Evolutionary conservation across 2,329 filamentous ascomycete genomes (phyloP).

Genomic region (Fusarium sp.): DNA sequence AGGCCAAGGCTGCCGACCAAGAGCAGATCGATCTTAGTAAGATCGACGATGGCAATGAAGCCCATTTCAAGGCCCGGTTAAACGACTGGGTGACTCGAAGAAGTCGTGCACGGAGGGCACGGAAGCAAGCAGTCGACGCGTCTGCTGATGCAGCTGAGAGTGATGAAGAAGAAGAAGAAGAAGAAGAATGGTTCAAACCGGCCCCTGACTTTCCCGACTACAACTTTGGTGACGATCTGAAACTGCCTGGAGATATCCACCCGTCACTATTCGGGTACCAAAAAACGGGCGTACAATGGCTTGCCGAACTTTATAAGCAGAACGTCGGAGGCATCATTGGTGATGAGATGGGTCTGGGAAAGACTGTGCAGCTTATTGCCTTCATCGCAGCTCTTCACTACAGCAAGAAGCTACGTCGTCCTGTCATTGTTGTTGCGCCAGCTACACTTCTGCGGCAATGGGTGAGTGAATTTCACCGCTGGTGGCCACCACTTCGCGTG

Average conservation of each 20-base stretch:
- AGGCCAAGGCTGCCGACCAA: conserved; percentile 47
- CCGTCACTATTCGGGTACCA: conserved; percentile 96
- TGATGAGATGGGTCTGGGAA: conserved; percentile 99
- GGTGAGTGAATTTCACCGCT: conserved; percentile 98
- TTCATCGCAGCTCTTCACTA: conserved; percentile 93
- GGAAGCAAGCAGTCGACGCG: conserved; percentile 49
- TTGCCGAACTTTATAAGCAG: conserved; percentile 90
- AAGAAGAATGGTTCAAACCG: conserved; percentile 81
- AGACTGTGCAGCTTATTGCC: conserved; percentile 78
- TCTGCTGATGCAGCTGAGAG: conserved; percentile 52
- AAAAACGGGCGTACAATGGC: conserved; percentile 95
- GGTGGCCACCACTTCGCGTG: conserved; percentile 99
- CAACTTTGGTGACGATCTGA: conserved; percentile 77
- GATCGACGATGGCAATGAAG: conserved; percentile 90
- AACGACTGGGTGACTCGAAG: conserved; percentile 74
- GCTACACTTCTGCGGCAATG: conserved; percentile 96
- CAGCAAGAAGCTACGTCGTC: conserved; percentile 83
- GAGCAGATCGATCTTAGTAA: conserved; percentile 60
- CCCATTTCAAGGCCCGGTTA: conserved; percentile 79
- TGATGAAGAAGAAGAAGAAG: conserved; percentile 54
- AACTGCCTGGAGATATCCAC: conserved; percentile 90
- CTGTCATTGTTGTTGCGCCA: conserved; percentile 90
- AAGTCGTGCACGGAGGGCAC: conserved; percentile 53
- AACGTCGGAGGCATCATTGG: conserved; percentile 93
- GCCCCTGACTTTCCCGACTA: conserved; percentile 85